Conservation (phyloP, 2,329 filamentous ascomycete species). For the Phoma sp. region DNA sequence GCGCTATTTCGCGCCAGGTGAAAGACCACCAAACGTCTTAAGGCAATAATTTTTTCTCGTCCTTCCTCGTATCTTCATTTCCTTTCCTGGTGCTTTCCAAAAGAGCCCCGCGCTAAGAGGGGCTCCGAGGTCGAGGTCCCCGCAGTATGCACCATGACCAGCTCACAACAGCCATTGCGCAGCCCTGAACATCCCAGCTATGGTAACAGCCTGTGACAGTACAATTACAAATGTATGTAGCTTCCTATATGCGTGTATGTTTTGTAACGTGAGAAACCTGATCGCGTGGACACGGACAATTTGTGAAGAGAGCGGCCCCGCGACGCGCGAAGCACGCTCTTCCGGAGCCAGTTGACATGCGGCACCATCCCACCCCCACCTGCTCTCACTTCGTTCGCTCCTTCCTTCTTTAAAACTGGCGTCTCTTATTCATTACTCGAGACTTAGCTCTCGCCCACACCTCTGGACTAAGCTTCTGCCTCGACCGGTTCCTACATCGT, state of each 20-base stretch:
- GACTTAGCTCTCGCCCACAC: conserved; percentile 44
- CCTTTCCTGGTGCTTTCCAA: conserved; percentile 13
- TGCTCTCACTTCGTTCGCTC: conserved; percentile 10
- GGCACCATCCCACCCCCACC: conserved; percentile 11
- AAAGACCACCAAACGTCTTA: neutral
- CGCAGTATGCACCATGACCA: conserved; percentile 1
- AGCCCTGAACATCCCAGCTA: neutral
- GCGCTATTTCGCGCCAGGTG: too few species aligned
- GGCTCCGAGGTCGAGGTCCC: conserved; percentile 12
- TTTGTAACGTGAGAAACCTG: too few species aligned
- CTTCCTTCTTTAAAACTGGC: conserved; percentile 39
- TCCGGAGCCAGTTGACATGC: conserved; percentile 10
- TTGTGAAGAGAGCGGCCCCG: conserved; percentile 11
- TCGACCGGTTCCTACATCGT: conserved; percentile 19
- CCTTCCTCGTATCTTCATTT: conserved; percentile 15
- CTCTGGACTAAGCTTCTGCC: conserved; percentile 30
- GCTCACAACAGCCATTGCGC: neutral
- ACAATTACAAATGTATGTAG: neutral
- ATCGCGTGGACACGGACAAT: neutral
- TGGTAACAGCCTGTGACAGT: neutral
- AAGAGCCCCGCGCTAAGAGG: conserved; percentile 17
- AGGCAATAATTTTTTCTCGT: neutral
- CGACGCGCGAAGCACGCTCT: conserved; percentile 10
- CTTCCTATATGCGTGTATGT: neutral
- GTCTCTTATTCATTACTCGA: conserved; percentile 36